Conservation (phyloP, 2,329 filamentous ascomycete genomes). For the Achaetomium macrosporum region DNA sequence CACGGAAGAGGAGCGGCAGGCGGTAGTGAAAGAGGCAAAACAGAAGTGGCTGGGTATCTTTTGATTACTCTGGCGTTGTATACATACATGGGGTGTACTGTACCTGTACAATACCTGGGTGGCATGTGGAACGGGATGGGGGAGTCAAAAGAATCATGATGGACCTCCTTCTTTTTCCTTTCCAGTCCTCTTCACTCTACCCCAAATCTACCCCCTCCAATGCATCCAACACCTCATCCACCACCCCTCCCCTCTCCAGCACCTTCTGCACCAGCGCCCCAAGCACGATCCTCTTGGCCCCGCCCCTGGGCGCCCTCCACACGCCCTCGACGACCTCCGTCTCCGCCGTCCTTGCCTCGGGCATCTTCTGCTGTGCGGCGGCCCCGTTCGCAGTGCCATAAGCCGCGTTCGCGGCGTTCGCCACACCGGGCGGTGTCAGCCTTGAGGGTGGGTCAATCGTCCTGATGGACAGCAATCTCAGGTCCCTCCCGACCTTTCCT, state of each 20-base stretch:
- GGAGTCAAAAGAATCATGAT: neutral
- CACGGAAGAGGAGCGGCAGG: slow-evolving; percentile 16
- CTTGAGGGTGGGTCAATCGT: slow-evolving; percentile 71
- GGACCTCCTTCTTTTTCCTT: neutral
- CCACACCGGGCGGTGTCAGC: slow-evolving; percentile 64
- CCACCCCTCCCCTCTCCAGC: slow-evolving; percentile 70
- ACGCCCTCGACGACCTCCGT: slow-evolving; percentile 62
- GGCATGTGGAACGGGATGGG: neutral
- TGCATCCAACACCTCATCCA: slow-evolving; percentile 77
- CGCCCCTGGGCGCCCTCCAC: slow-evolving; percentile 81
- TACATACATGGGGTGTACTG: slow-evolving; percentile 1
- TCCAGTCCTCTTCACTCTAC: slow-evolving; percentile 29
- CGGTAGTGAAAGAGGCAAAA: slow-evolving; percentile 29
- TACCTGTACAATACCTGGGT: neutral
- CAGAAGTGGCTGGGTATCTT: slow-evolving; percentile 87
- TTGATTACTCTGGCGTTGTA: slow-evolving; percentile 34
- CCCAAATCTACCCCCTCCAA: slow-evolving; percentile 68
- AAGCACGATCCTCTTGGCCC: slow-evolving; percentile 69
- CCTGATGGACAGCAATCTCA: slow-evolving; percentile 62
- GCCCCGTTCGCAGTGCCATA: slow-evolving; percentile 34
- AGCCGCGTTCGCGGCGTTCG: slow-evolving; percentile 56
- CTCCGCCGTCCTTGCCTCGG: slow-evolving; percentile 39
- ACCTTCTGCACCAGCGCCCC: slow-evolving; percentile 71
- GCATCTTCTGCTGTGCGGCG: slow-evolving; percentile 34
- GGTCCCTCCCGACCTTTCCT: slow-evolving; percentile 28